These are phyloP conservation scores for Gossypium schwendimanii DNA, from an alignment of 441 rosid genomes.

Conservation along the genomic window DNA sequence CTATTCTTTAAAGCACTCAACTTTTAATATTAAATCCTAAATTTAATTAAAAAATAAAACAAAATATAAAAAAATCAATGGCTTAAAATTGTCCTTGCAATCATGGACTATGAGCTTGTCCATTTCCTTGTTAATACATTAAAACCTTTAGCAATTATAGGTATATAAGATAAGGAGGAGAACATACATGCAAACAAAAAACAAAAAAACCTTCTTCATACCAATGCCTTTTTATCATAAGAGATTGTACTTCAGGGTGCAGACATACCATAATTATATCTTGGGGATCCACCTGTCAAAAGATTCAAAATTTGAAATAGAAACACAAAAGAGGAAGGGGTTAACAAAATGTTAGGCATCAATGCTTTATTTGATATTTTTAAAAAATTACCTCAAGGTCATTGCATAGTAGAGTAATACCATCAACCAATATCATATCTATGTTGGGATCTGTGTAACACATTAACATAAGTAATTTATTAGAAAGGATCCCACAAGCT, in stretches of 20 bases:
- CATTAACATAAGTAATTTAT: constrained; percentile 7
- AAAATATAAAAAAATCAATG: background rate
- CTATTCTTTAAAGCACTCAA: too few species aligned
- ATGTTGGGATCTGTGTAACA: constrained; percentile 53
- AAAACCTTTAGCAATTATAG: too few species aligned
- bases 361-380: background rate
- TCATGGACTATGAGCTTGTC: too few species aligned
- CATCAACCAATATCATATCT: constrained; percentile 85
- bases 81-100: too few species aligned
- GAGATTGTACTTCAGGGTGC: background rate
- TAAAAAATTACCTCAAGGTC: constrained; percentile 63
- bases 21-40: too few species aligned
- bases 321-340: background rate
- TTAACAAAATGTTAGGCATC: background rate
- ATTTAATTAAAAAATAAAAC: too few species aligned
- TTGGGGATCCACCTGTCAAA: constrained; percentile 89
- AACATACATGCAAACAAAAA: too few species aligned
- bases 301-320: background rate
- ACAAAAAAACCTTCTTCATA: too few species aligned
- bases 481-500: background rate
- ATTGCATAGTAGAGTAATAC: constrained; percentile 78
- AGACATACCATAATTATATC: constrained; percentile 87
- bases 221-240: background rate
- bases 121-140: too few species aligned
- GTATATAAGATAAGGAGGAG: too few species aligned